phyloP scores from a whole-genome alignment of 2,329 filamentous ascomycete genomes.

The Phaeomoniella chlamydospora region DNA sequence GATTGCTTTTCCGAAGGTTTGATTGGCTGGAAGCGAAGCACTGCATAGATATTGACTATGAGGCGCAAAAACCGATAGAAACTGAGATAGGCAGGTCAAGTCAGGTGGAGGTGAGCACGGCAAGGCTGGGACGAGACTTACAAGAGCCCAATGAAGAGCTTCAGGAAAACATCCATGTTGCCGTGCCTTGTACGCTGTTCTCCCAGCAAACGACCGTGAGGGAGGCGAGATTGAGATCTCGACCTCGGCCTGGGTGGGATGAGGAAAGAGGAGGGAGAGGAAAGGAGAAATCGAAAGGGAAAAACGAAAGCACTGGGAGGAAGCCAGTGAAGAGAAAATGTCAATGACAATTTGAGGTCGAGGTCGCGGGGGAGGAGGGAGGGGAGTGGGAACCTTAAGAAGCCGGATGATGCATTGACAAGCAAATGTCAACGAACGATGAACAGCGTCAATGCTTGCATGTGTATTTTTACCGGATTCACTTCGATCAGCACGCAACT shows the following conservation, averaged over 20 bases:
- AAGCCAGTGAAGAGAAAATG: too few species aligned
- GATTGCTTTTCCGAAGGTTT: constrained; percentile 69
- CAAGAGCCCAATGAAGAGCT: constrained; percentile 24
- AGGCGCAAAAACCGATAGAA: constrained; percentile 77
- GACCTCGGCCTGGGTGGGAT: neutral
- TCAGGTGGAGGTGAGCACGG: neutral
- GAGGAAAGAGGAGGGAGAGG: neutral
- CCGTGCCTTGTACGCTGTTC: neutral
- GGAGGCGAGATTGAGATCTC: constrained; percentile 1
- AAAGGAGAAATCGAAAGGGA: neutral
- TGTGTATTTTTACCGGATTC: neutral
- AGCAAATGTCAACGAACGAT: constrained; percentile 3
- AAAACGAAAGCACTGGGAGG: neutral
- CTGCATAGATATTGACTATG: constrained; percentile 70
- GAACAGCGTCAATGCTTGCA: neutral
- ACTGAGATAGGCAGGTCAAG: constrained; percentile 32
- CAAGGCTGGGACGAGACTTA: constrained; percentile 13
- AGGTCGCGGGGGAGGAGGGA: constrained; percentile 4
- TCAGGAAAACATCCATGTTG: constrained; percentile 4
- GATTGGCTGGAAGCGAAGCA: constrained; percentile 76
- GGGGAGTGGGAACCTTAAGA: constrained; percentile 3
- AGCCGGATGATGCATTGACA: constrained; percentile 3
- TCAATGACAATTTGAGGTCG: too few species aligned
- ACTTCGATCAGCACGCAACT: neutral
- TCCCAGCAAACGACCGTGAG: neutral